Percentiles rank a stretch among this genome's conserved stretches.
Conservation (phyloP, 345 rosid species). For the Toxicodendron radicans region DNA sequence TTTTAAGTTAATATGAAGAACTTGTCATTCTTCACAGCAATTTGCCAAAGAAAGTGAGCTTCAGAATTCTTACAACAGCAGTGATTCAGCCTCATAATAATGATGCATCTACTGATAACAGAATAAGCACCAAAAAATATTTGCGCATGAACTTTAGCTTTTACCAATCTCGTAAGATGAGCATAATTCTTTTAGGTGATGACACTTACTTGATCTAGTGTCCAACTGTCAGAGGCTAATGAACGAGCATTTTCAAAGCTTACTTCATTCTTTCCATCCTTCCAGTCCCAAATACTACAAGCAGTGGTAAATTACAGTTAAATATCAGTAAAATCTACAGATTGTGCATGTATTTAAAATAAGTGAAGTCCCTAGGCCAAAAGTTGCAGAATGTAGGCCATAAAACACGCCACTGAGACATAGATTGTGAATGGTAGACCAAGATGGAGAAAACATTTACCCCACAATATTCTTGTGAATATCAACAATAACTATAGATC, state of each 20-base stretch:
- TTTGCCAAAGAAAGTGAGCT: background rate
- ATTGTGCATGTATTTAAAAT: background rate
- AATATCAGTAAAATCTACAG: no score
- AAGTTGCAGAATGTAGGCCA: background rate
- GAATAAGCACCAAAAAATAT: background rate
- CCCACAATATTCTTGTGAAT: background rate
- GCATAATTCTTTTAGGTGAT: background rate
- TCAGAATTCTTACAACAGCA: background rate
- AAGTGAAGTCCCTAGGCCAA: background rate
- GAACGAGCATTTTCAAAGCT: constrained; percentile 77
- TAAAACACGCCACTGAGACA: background rate
- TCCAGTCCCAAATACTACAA: constrained; percentile 82
- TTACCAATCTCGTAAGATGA: background rate
- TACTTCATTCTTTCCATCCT: constrained; percentile 53
- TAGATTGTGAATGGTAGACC: background rate
- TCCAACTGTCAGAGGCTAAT: constrained; percentile 76
- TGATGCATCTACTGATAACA: background rate
- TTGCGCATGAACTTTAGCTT: background rate
- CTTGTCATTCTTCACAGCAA: background rate
- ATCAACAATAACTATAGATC: background rate
- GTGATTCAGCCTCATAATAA: background rate
- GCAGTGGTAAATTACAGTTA: constrained; percentile 5
- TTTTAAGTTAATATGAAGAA: background rate
- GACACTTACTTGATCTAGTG: constrained; percentile 55
- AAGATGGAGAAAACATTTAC: background rate